Evolutionary conservation across 1,284 basidiomycete species (phyloP).

Genomic region (Ustilago curta): DNA sequence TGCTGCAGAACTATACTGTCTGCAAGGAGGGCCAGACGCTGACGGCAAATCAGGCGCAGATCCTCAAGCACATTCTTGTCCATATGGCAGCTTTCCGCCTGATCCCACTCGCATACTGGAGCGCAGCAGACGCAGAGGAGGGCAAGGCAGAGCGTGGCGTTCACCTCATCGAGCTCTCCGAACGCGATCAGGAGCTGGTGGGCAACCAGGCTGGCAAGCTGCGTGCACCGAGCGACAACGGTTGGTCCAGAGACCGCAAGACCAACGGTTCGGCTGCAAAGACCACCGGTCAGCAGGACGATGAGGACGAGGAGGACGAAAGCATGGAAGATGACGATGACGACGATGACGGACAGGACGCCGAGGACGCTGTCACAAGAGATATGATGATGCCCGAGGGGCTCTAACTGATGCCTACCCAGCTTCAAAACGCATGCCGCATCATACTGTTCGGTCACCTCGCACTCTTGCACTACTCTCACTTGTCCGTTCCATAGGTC

Average conservation of each 20-base stretch:
- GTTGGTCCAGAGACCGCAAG: slow-evolving; percentile 46
- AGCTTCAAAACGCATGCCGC: background rate
- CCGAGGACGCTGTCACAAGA: slow-evolving; percentile 52
- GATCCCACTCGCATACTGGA: slow-evolving; percentile 67
- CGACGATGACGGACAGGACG: slow-evolving; percentile 37
- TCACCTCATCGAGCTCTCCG: slow-evolving; percentile 45
- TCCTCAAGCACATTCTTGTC: slow-evolving; percentile 67
- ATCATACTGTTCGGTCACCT: slow-evolving; percentile 2
- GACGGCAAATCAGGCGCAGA: slow-evolving; percentile 75
- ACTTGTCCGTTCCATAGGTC: background rate
- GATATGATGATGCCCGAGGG: slow-evolving; percentile 63
- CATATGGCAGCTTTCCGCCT: slow-evolving; percentile 65
- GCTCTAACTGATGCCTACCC: slow-evolving; percentile 12
- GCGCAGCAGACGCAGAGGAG: slow-evolving; percentile 56
- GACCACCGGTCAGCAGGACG: slow-evolving; percentile 14
- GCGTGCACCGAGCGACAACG: slow-evolving; percentile 46
- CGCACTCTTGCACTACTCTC: background rate
- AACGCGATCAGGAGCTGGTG: slow-evolving; percentile 52
- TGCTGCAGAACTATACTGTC: slow-evolving; percentile 79
- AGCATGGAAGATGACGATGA: slow-evolving; percentile 38
- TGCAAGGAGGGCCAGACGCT: slow-evolving; percentile 86
- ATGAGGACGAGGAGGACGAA: slow-evolving; percentile 36
- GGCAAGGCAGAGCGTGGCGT: slow-evolving; percentile 51
- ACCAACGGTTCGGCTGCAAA: slow-evolving; percentile 26
- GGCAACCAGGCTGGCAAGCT: slow-evolving; percentile 44